Percentiles rank a stretch among this genome's conserved stretches.
These are phyloP conservation scores for Candida nemodendra DNA, from an alignment of 805 yeast species.

Conservation along the genomic window DNA sequence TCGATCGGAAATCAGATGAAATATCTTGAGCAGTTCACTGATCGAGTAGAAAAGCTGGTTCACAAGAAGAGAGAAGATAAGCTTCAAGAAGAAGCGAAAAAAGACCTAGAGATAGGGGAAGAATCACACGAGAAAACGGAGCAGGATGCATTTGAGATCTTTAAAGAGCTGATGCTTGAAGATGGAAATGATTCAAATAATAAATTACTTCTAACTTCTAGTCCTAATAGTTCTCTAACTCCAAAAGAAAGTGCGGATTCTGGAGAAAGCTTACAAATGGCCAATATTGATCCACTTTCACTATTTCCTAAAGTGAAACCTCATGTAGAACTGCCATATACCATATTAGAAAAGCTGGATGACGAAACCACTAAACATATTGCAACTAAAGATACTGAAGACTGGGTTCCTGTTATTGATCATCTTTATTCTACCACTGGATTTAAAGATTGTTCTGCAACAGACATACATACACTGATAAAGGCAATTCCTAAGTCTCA, in stretches of 20 bases:
- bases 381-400: slow-evolving; percentile 37
- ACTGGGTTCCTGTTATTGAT: slow-evolving; percentile 48
- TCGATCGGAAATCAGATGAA: slow-evolving; percentile 28
- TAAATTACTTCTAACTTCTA: not conserved
- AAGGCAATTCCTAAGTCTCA: slow-evolving; percentile 41
- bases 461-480: slow-evolving; percentile 39
- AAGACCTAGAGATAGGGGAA: slow-evolving; percentile 22
- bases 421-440: slow-evolving; percentile 36
- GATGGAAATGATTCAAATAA: slow-evolving; percentile 8
- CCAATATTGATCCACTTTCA: slow-evolving; percentile 9
- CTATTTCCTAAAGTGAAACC: slow-evolving; percentile 29
- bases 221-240: not conserved
- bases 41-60: slow-evolving; percentile 24
- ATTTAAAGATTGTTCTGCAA: slow-evolving; percentile 30
- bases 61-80: slow-evolving; percentile 21
- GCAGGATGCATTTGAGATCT: slow-evolving; percentile 29
- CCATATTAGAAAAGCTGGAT: slow-evolving; percentile 35
- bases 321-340: slow-evolving; percentile 34
- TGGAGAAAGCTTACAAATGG: not conserved
- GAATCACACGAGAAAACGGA: slow-evolving; percentile 18
- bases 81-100: slow-evolving; percentile 13
- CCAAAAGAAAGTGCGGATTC: not conserved
- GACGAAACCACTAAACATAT: slow-evolving; percentile 42
- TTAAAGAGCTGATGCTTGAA: slow-evolving; percentile 24
- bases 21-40: slow-evolving; percentile 31